A percentile compares a stretch with the other conserved stretches of the same genome.
phyloP scores from a whole-genome alignment of 306 rosid species.

The Begonia fuchsioides region DNA sequence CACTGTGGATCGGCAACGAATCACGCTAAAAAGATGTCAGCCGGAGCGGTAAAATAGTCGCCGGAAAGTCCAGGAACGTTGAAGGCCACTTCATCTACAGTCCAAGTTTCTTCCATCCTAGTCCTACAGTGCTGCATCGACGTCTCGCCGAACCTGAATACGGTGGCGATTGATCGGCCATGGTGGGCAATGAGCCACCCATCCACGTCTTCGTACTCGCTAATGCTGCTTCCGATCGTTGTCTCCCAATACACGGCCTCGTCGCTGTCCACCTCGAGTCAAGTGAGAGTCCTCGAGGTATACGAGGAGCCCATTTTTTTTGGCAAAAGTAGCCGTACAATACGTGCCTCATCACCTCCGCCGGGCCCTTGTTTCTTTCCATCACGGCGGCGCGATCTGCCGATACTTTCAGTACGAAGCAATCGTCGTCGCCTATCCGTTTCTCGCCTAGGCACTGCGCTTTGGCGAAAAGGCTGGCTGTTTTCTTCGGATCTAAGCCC shows the following conservation, averaged over 20 bases:
- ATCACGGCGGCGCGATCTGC: conserved; percentile 76
- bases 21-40: conserved; percentile 30
- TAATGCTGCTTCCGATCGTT: conserved; percentile 84
- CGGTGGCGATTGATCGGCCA: conserved; percentile 82
- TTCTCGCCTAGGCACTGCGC: conserved; percentile 90
- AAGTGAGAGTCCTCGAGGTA: conserved; percentile 91
- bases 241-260: conserved; percentile 88
- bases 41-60: conserved; percentile 84
- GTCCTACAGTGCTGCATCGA: conserved; percentile 77
- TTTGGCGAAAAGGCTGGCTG: conserved; percentile 77
- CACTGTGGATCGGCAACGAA: no score
- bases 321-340: conserved; percentile 86
- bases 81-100: conserved; percentile 77
- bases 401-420: conserved; percentile 65
- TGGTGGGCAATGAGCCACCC: conserved; percentile 72
- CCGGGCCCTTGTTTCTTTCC: conserved; percentile 79
- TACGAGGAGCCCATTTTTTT: conserved; percentile 74
- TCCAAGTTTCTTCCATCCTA: conserved; percentile 86
- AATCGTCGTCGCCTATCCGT: conserved; percentile 57
- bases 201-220: conserved; percentile 65
- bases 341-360: conserved; percentile 83
- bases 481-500: conserved; percentile 91
- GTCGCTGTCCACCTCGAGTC: conserved; percentile 25
- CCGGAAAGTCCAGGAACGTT: conserved; percentile 83
- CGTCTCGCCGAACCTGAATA: conserved; percentile 63